These are phyloP conservation scores for Dactylis glomerata DNA, from an alignment of 176 grass and related monocot genomes.

Conservation along the genomic window DNA sequence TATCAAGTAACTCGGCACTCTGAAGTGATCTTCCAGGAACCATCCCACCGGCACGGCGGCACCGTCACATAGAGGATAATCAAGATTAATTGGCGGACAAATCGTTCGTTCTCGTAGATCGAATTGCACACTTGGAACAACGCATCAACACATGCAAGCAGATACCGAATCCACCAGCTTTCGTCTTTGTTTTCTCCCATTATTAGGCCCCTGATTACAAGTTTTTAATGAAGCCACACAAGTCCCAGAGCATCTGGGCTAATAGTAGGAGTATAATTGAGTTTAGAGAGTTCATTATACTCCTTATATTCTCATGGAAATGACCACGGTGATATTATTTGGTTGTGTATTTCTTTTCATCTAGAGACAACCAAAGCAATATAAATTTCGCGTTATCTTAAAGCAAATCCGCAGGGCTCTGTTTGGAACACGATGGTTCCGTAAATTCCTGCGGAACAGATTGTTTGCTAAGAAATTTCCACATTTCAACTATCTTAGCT, in stretches of 20 bases:
- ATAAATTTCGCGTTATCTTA: not conserved
- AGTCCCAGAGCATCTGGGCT: slow-evolving; percentile 5
- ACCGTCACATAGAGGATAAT: not conserved
- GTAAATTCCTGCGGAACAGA: not conserved
- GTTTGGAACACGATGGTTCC: not conserved
- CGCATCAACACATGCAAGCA: slow-evolving; percentile 36
- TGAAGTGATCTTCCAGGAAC: slow-evolving; percentile 15
- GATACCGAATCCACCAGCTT: not conserved
- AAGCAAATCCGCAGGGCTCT: not conserved
- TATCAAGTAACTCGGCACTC: not conserved
- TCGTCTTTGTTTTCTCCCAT: slow-evolving; percentile 42
- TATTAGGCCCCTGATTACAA: not conserved
- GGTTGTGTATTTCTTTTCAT: not conserved
- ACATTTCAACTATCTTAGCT: slow-evolving; percentile 1
- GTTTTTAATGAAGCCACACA: not conserved
- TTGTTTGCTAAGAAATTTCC: not conserved
- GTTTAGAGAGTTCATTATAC: not conserved
- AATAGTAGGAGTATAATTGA: not conserved
- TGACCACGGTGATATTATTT: not conserved
- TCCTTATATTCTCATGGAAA: not conserved
- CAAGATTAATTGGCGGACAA: not conserved
- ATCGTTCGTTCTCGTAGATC: slow-evolving; percentile 14
- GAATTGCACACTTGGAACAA: slow-evolving; percentile 28
- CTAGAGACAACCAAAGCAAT: not conserved
- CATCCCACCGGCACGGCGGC: slow-evolving; percentile 22